Evolutionary conservation across 306 rosid species (phyloP).

Genomic region (Cyclanthera cordifolia): DNA sequence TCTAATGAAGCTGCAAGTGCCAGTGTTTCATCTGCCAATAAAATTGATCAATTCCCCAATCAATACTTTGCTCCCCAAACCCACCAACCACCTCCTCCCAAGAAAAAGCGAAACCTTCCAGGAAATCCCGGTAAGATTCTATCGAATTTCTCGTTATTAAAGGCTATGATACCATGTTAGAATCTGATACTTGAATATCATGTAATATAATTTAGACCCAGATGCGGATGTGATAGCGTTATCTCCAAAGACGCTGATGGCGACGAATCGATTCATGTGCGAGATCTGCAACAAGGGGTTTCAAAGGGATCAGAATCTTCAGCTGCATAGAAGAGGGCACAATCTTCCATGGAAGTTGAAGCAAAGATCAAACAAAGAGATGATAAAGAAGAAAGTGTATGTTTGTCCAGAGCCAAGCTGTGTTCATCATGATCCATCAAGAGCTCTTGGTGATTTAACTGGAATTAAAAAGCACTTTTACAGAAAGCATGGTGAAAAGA

Average conservation of each 20-base stretch:
- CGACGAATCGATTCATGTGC: constrained; percentile 19
- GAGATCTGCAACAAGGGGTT: constrained; percentile 24
- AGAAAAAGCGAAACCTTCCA: constrained; percentile 88
- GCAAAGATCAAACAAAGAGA: constrained; percentile 16
- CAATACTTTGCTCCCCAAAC: not conserved
- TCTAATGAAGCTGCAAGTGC: constrained; percentile 14
- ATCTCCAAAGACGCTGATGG: constrained; percentile 15
- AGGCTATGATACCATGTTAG: not conserved
- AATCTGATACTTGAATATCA: no score
- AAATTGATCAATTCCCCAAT: not conserved
- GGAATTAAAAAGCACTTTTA: constrained; percentile 20
- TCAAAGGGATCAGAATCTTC: constrained; percentile 20
- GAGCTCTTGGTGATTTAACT: constrained; percentile 19
- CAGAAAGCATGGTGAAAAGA: constrained; percentile 24
- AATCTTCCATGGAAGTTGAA: constrained; percentile 23
- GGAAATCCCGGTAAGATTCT: constrained; percentile 76
- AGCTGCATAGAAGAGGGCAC: constrained; percentile 19
- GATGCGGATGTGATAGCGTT: constrained; percentile 13
- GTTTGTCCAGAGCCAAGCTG: constrained; percentile 18
- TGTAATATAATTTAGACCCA: not conserved
- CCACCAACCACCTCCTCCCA: constrained; percentile 5
- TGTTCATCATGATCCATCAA: constrained; percentile 19
- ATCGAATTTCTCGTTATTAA: not conserved
- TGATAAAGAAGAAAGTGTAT: not conserved
- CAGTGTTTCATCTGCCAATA: constrained; percentile 28